phyloP scores from a whole-genome alignment of 768 basidiomycete genomes.

The Auricularia heimuer region DNA sequence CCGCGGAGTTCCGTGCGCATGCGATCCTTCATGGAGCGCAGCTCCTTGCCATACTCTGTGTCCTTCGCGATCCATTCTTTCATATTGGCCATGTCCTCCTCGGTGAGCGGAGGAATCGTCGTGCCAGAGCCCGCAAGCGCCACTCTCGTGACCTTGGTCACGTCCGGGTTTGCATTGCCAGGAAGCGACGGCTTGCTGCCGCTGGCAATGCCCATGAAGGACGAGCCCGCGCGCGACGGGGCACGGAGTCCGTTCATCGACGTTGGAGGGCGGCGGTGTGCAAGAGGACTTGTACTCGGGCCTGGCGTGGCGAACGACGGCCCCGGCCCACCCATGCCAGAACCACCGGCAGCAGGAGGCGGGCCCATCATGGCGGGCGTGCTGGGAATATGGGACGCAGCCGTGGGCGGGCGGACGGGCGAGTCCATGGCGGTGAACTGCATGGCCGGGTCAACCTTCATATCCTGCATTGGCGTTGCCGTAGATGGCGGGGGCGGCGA shows the following conservation, averaged over 20 bases:
- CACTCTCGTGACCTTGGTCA: constrained; percentile 52
- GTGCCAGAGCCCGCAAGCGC: constrained; percentile 44
- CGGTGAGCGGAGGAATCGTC: constrained; percentile 43
- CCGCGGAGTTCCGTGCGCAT: constrained; percentile 8
- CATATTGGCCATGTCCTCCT: constrained; percentile 42
- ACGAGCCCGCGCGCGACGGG: constrained; percentile 19
- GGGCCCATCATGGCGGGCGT: not conserved
- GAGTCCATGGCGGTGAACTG: not conserved
- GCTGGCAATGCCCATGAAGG: constrained; percentile 12
- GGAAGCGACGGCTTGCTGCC: constrained; percentile 29
- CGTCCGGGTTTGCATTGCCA: constrained; percentile 40
- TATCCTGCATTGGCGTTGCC: not conserved
- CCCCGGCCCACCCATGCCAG: constrained; percentile 17
- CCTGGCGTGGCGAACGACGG: constrained; percentile 18
- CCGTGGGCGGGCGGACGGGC: constrained; percentile 1
- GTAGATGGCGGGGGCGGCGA: not conserved
- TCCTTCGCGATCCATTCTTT: constrained; percentile 59
- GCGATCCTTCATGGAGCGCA: constrained; percentile 10
- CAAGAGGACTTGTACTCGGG: constrained; percentile 16
- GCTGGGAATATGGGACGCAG: not conserved
- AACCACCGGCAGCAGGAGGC: constrained; percentile 27
- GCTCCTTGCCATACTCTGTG: constrained; percentile 26
- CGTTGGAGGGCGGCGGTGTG: constrained; percentile 16
- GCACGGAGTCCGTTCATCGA: constrained; percentile 10
- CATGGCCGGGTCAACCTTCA: constrained; percentile 4